Conservation (phyloP, 2,329 filamentous ascomycete genomes). For the Pseudogymnoascus sp. region DNA sequence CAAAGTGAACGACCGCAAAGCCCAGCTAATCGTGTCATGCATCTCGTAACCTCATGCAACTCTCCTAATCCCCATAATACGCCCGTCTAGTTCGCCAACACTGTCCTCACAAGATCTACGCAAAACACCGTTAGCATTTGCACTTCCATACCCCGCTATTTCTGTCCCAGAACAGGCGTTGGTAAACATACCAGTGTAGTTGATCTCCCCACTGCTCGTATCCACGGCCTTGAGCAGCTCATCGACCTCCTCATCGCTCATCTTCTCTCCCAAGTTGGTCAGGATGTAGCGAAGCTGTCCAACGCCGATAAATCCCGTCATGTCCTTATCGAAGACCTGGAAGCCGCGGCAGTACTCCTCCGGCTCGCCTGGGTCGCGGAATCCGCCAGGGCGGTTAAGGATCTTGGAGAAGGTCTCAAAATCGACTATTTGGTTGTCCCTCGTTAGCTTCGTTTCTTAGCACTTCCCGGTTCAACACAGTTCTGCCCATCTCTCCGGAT, state of each 20-base stretch:
- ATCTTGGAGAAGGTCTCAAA: slow-evolving; percentile 96
- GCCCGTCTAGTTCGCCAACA: slow-evolving; percentile 66
- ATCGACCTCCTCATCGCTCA: slow-evolving; percentile 97
- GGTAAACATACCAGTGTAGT: slow-evolving; percentile 71
- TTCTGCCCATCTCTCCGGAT: background rate
- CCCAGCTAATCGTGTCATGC: slow-evolving; percentile 10
- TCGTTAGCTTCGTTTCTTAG: background rate
- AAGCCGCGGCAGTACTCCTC: slow-evolving; percentile 98
- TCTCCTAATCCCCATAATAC: background rate
- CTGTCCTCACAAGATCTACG: slow-evolving; percentile 72
- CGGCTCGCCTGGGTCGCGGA: slow-evolving; percentile 94
- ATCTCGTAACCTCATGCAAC: slow-evolving; percentile 7
- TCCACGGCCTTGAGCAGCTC: slow-evolving; percentile 98
- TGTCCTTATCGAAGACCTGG: slow-evolving; percentile 98
- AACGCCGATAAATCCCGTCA: slow-evolving; percentile 95
- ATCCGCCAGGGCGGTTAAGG: slow-evolving; percentile 93
- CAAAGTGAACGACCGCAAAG: slow-evolving; percentile 3
- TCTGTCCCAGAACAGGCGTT: background rate
- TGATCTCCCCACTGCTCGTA: slow-evolving; percentile 90
- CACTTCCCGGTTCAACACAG: background rate
- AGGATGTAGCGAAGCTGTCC: slow-evolving; percentile 97
- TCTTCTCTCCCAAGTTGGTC: slow-evolving; percentile 97
- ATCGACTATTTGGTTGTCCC: slow-evolving; percentile 57
- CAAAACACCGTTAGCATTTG: slow-evolving; percentile 10
- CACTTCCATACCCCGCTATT: background rate